A percentile compares a stretch with the other conserved stretches of the same genome.
phyloP scores from a whole-genome alignment of 2,329 filamentous ascomycete species.

The Graphilbum fragrans region DNA sequence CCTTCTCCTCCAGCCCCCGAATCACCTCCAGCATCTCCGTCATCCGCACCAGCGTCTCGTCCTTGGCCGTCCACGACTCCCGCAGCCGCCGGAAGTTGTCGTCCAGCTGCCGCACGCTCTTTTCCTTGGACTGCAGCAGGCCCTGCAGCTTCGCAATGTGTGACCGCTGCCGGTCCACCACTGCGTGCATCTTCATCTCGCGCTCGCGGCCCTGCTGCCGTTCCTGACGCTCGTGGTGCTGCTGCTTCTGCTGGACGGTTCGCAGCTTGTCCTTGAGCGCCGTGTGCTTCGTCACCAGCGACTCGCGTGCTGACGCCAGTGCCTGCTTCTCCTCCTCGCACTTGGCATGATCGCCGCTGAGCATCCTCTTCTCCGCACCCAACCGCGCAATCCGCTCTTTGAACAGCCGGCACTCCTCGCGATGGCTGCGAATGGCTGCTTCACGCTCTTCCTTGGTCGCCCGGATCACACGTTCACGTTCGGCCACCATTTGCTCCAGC shows the following conservation, averaged over 20 bases:
- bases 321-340: conserved; percentile 8
- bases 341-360: conserved; percentile 11
- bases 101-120: conserved; percentile 11
- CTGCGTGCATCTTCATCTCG: conserved; percentile 2
- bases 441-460: conserved; percentile 10
- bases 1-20: conserved; percentile 1
- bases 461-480: conserved; percentile 12
- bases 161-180: conserved; percentile 9
- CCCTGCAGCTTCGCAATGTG: conserved; percentile 8
- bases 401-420: conserved; percentile 9
- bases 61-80: conserved; percentile 10
- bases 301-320: conserved; percentile 3
- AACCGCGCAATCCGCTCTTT: conserved; percentile 10
- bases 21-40: conserved; percentile 5
- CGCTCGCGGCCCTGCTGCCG: conserved; percentile 7
- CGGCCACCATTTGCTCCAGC: conserved; percentile 11
- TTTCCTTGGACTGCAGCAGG: conserved; percentile 8
- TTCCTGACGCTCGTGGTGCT: conserved; percentile 2
- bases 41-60: conserved; percentile 10
- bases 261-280: conserved; percentile 5
- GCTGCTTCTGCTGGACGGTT: background rate
- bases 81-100: conserved; percentile 12
- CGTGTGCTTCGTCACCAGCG: conserved; percentile 5
- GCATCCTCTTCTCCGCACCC: conserved; percentile 10
- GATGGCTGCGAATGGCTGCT: conserved; percentile 10